These are phyloP conservation scores for Crithidia bombi DNA, from an alignment of 208 protist genomes.

Conservation along the genomic window DNA sequence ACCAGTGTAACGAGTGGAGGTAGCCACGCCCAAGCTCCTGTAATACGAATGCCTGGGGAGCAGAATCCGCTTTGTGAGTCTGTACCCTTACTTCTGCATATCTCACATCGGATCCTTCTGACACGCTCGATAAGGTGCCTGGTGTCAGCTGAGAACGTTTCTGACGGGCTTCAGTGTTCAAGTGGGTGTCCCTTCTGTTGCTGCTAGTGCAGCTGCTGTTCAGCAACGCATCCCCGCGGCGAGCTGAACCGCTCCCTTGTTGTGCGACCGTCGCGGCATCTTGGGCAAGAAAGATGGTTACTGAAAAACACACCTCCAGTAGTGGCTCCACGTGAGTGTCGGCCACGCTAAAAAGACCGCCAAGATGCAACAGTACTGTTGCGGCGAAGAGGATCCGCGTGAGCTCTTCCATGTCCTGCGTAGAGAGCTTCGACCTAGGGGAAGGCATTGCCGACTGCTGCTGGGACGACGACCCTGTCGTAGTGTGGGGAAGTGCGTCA, in stretches of 20 bases:
- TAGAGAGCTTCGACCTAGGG: neutral
- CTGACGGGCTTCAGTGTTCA: neutral
- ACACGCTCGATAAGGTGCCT: too few relatives aligned
- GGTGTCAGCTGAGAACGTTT: neutral
- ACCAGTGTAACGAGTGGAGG: slow-evolving; percentile 62
- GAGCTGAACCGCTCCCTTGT: neutral
- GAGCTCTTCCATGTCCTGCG: slow-evolving; percentile 12
- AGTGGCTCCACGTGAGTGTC: slow-evolving; percentile 76
- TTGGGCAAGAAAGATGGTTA: slow-evolving; percentile 69
- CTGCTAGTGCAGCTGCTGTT: slow-evolving; percentile 5
- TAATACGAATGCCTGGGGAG: too few relatives aligned
- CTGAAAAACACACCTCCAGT: slow-evolving; percentile 58
- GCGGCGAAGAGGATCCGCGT: slow-evolving; percentile 48
- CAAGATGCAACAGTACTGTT: slow-evolving; percentile 70
- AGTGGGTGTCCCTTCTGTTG: neutral
- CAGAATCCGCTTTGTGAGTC: too few relatives aligned
- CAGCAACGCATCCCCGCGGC: neutral
- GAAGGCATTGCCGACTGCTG: too few relatives aligned
- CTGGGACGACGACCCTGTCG: neutral
- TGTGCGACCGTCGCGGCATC: slow-evolving; percentile 15
- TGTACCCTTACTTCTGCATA: too few relatives aligned
- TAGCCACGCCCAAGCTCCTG: neutral
- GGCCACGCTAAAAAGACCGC: slow-evolving; percentile 55
- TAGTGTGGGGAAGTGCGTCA: neutral
- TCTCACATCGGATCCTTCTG: too few relatives aligned